Evolutionary conservation across 2,329 filamentous ascomycete genomes (phyloP).

Genomic region (Neonectria punicea): DNA sequence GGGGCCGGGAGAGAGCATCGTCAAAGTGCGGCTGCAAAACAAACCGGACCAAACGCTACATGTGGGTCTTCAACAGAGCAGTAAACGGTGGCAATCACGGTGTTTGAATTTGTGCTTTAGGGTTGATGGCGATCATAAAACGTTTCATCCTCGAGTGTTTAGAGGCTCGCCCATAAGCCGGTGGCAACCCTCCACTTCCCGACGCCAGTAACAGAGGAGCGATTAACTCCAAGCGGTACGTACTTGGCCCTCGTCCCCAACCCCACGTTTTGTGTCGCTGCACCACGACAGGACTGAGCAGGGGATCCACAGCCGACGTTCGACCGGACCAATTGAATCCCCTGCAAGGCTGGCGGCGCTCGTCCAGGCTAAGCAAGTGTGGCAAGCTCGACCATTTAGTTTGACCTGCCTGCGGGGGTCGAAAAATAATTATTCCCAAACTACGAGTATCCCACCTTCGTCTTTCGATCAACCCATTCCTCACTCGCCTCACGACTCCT

Average conservation of each 20-base stretch:
- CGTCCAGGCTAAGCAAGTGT: slow-evolving; percentile 18
- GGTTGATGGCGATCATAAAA: background rate
- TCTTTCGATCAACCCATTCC: slow-evolving; percentile 8
- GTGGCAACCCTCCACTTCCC: slow-evolving; percentile 9
- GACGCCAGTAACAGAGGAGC: background rate
- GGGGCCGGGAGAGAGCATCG: background rate
- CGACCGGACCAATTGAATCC: slow-evolving; percentile 18
- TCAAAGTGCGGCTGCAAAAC: background rate
- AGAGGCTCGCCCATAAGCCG: background rate
- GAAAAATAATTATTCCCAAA: slow-evolving; percentile 43
- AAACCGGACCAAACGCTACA: background rate
- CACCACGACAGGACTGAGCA: background rate
- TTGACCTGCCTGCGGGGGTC: slow-evolving; percentile 38
- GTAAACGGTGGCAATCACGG: background rate
- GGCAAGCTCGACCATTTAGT: slow-evolving; percentile 14
- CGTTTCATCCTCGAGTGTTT: background rate
- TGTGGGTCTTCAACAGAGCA: background rate
- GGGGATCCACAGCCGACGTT: slow-evolving; percentile 8
- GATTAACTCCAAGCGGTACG: background rate
- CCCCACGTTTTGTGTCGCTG: slow-evolving; percentile 20
- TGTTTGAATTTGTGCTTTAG: background rate
- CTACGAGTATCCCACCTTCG: slow-evolving; percentile 26
- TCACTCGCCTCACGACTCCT: background rate
- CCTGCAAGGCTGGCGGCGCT: slow-evolving; percentile 15
- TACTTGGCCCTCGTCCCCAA: slow-evolving; percentile 22